A percentile compares a stretch with the other conserved stretches of the same genome.
These are phyloP conservation scores for Beauveria sp. DNA, from an alignment of 2,329 filamentous ascomycete species.

Conservation along the genomic window DNA sequence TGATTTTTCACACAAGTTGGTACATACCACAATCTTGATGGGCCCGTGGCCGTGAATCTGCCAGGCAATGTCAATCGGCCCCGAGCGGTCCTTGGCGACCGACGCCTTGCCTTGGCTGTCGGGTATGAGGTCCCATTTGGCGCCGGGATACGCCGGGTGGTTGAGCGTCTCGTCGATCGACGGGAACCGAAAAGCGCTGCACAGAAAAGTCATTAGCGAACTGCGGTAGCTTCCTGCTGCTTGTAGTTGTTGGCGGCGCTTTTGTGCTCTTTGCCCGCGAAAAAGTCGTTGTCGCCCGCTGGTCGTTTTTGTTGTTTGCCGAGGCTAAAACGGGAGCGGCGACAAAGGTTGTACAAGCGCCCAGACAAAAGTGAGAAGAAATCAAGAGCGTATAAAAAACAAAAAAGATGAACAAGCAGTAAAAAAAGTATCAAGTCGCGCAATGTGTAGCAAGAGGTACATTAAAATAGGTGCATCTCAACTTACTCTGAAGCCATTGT, in stretches of 20 bases:
- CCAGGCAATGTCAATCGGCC: constrained; percentile 69
- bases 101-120: constrained; percentile 50
- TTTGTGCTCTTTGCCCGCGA: neutral
- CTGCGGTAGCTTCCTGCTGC: neutral
- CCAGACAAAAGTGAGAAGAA: neutral
- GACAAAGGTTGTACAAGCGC: neutral
- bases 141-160: constrained; percentile 59
- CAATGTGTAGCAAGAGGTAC: neutral
- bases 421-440: neutral
- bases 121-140: constrained; percentile 63
- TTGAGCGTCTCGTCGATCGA: constrained; percentile 50
- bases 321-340: constrained; percentile 6
- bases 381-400: neutral
- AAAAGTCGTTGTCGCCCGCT: neutral
- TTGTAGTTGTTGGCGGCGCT: neutral
- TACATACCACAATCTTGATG: constrained; percentile 63
- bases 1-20: neutral
- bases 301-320: neutral
- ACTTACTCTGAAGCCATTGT: constrained; percentile 9
- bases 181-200: constrained; percentile 22
- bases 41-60: constrained; percentile 72
- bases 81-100: constrained; percentile 64
- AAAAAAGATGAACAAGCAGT: neutral
- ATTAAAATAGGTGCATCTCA: neutral
- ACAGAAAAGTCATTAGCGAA: neutral